A percentile compares a stretch with the other conserved stretches of the same genome.
phyloP scores from a whole-genome alignment of 1,139 yeast species.

The Blastobotrys indianensis region DNA sequence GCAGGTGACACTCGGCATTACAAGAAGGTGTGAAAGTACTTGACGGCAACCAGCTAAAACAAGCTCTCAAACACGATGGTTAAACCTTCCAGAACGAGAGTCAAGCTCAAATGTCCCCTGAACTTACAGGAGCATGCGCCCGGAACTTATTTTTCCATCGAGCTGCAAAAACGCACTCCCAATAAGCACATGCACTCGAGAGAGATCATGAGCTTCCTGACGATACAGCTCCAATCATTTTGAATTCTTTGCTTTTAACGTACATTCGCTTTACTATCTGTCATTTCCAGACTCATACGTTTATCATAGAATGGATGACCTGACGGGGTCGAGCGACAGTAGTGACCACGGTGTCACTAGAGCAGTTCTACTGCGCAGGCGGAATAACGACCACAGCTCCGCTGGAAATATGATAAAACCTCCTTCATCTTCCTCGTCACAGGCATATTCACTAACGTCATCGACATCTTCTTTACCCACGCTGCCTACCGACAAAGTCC shows the following conservation, averaged over 20 bases:
- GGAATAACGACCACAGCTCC: not conserved
- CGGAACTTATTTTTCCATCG: not conserved
- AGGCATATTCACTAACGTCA: no score
- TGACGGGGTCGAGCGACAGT: slow-evolving; percentile 6
- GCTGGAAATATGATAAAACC: no score
- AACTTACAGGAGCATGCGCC: no score
- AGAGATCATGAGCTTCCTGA: not conserved
- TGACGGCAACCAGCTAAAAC: not conserved
- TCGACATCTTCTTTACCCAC: no score
- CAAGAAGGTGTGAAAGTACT: no score
- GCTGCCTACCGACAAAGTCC: no score
- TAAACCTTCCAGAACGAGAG: no score
- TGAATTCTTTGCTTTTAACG: not conserved
- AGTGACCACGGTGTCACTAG: slow-evolving; percentile 5
- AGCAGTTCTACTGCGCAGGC: slow-evolving; percentile 6
- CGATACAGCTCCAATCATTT: not conserved
- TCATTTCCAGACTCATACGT: not conserved
- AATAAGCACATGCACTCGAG: not conserved
- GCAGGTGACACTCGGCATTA: no score
- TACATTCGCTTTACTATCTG: not conserved
- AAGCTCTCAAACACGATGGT: not conserved
- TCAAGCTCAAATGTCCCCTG: no score
- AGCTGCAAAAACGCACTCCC: not conserved
- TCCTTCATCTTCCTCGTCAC: no score
- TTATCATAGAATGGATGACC: slow-evolving; percentile 3